Evolutionary conservation across 805 yeast species (phyloP).

Genomic region (Kodamaea restingae): DNA sequence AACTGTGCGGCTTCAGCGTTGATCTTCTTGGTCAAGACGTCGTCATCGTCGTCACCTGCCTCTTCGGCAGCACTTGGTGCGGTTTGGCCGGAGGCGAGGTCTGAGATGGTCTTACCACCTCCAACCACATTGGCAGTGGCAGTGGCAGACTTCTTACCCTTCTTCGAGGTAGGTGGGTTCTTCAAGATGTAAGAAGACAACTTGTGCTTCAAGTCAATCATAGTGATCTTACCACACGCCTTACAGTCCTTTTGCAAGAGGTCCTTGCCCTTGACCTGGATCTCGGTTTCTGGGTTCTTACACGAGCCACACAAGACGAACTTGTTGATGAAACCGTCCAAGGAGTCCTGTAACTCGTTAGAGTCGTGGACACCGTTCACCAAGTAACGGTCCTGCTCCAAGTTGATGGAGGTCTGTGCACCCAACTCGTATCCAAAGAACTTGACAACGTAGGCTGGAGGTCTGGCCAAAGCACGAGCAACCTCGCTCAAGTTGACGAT

Average conservation of each 20-base stretch:
- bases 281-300: slow-evolving; percentile 96
- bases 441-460: slow-evolving; percentile 86
- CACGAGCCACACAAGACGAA: slow-evolving; percentile 93
- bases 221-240: slow-evolving; percentile 92
- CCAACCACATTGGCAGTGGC: slow-evolving; percentile 90
- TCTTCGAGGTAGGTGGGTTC: slow-evolving; percentile 71
- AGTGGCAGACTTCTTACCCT: slow-evolving; percentile 65
- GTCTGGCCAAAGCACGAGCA: slow-evolving; percentile 91
- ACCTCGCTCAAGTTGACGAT: slow-evolving; percentile 87
- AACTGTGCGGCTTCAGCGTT: slow-evolving; percentile 78
- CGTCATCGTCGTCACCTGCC: slow-evolving; percentile 56
- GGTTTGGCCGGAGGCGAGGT: slow-evolving; percentile 55
- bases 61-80: slow-evolving; percentile 23
- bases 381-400: slow-evolving; percentile 76
- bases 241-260: slow-evolving; percentile 87
- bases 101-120: slow-evolving; percentile 78
- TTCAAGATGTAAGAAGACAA: slow-evolving; percentile 82
- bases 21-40: slow-evolving; percentile 71
- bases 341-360: slow-evolving; percentile 81
- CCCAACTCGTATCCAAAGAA: slow-evolving; percentile 96
- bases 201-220: slow-evolving; percentile 81
- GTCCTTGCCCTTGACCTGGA: slow-evolving; percentile 71
- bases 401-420: slow-evolving; percentile 86
- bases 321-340: slow-evolving; percentile 90
- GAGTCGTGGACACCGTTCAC: slow-evolving; percentile 95